Percentiles rank a stretch among this genome's conserved stretches.
These are phyloP conservation scores for Neurospora sp. DNA, from an alignment of 495 filamentous ascomycete genomes.

Conservation along the genomic window DNA sequence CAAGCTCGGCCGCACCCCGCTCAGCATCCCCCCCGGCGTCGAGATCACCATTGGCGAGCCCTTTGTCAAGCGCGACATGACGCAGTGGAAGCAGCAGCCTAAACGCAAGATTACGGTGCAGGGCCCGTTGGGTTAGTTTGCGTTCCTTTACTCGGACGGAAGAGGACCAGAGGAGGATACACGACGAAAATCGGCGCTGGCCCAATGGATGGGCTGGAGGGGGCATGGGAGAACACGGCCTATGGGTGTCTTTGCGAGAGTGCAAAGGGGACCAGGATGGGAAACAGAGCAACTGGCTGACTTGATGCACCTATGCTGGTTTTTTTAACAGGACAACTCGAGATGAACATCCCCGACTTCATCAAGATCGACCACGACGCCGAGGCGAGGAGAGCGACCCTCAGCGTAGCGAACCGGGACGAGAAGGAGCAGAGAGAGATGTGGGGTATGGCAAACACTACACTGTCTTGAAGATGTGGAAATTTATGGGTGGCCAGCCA, in stretches of 20 bases:
- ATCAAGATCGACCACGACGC: conserved; percentile 59
- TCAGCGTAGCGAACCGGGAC: conserved; percentile 54
- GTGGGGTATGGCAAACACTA: conserved; percentile 68
- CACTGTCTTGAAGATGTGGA: background rate
- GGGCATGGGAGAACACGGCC: background rate
- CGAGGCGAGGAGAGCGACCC: conserved; percentile 44
- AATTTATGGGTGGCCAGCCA: background rate
- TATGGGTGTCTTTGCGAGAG: background rate
- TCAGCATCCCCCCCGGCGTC: conserved; percentile 78
- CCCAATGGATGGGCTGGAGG: background rate
- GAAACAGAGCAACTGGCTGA: background rate
- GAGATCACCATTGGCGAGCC: conserved; percentile 57
- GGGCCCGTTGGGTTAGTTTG: conserved; percentile 59
- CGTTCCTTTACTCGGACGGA: background rate
- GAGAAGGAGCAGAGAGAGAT: conserved; percentile 77
- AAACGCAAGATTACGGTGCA: conserved; percentile 52
- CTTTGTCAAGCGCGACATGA: conserved; percentile 37
- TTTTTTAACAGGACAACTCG: conserved; percentile 49
- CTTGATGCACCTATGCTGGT: conserved; percentile 1
- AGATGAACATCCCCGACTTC: conserved; percentile 58
- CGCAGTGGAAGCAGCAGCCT: conserved; percentile 40
- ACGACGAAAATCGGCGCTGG: background rate
- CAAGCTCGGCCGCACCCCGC: conserved; percentile 71
- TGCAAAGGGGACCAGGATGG: background rate
- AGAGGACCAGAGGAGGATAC: background rate